Evolutionary conservation across 2,329 filamentous ascomycete species (phyloP).

Genomic region (Ustulina deusta): DNA sequence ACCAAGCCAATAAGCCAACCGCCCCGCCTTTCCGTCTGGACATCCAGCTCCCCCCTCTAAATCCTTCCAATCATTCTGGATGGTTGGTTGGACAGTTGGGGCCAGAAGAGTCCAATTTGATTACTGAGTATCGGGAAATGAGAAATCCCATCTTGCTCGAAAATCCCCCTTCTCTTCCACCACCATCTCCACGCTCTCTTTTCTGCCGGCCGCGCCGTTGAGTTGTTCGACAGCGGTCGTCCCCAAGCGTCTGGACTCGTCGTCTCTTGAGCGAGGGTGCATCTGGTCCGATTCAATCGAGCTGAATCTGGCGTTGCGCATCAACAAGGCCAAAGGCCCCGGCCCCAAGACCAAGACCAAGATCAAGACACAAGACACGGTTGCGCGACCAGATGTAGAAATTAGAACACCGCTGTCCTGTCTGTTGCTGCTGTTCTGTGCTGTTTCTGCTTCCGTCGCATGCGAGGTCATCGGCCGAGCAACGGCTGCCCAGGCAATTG

Average conservation of each 20-base stretch:
- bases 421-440: conserved; percentile 18
- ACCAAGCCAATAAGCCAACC: conserved; percentile 12
- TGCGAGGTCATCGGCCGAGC: conserved; percentile 34
- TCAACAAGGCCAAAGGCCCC: conserved; percentile 16
- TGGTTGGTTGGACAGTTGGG: conserved; percentile 21
- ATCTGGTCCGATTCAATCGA: conserved; percentile 2
- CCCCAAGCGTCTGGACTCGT: not conserved
- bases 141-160: conserved; percentile 41
- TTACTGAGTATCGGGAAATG: conserved; percentile 38
- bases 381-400: conserved; percentile 39
- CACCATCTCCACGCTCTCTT: conserved; percentile 16
- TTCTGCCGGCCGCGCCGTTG: not conserved
- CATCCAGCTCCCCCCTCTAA: conserved; percentile 26
- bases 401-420: conserved; percentile 25
- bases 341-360: not conserved
- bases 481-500: conserved; percentile 2
- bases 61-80: conserved; percentile 27
- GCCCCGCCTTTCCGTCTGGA: conserved; percentile 30
- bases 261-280: not conserved
- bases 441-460: conserved; percentile 38
- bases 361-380: conserved; percentile 26
- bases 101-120: conserved; percentile 35
- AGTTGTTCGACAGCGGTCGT: not conserved
- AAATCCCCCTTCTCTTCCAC: conserved; percentile 35
- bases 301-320: conserved; percentile 21